Base-by-base conservation (phyloP, 2,329 filamentous ascomycete genomes). In the Cladosporium cucumerinum region DNA sequence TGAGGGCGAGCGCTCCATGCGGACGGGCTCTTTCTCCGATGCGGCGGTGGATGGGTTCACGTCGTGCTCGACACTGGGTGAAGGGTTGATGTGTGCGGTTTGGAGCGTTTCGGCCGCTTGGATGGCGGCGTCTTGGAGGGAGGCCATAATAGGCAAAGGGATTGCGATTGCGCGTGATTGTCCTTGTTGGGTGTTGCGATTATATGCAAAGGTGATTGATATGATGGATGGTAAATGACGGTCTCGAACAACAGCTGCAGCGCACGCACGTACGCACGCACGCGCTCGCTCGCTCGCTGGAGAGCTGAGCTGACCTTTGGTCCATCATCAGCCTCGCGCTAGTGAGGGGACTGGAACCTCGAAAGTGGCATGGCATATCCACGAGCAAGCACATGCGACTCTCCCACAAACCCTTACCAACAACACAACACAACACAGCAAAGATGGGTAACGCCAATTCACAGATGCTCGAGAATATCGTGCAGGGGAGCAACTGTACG, bases 401-500 rank as follows among this genome's bases (percentile, higher is more conserved):
- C 36, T 25, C 18, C 30, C 5, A 6, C 49, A 12, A 43, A 30
- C 58, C 59, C 18, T 30, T 30, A 52, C 59, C 64, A 67, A 66
- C 65, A 66, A 65, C 62, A 66, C 62, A 26, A 54, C 51, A 54
- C 62, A 25, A 32, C 26, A 54, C 67, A 70, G 74, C 68, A 76
- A 76, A 69, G 16, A 84, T 84, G 82, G 82, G 82, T 52, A 83
- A 84, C 70, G 82, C 85, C 67, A 85, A 85, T 70, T 84, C 84
- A 18, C 83, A 86, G 72, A 89, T 98, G 77, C 85, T 98, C 79
- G 94, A 98, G 81, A 95, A 90, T 81, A 97, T 99, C 74, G 93
- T 97, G 78, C 91, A 96, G 76, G 92, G 90, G 73, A 95, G 93
- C 72, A 99, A 99, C 84, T 99, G 94, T 97, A 82, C 70, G 87